phyloP scores from a whole-genome alignment of 495 filamentous ascomycete genomes.

The Podospora australis region DNA sequence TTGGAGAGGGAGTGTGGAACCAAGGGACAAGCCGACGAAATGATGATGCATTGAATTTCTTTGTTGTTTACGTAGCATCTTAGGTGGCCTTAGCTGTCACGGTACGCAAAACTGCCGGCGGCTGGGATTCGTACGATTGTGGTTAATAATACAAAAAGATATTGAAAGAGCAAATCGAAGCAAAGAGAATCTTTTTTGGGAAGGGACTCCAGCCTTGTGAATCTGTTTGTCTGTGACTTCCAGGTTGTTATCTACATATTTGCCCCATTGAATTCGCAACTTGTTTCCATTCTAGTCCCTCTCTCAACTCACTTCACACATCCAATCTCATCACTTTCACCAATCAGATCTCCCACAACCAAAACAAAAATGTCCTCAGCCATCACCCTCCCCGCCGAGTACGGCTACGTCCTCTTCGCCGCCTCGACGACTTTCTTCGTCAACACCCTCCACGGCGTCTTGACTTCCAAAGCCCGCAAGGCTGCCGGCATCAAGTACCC shows the following conservation, averaged over 20 bases:
- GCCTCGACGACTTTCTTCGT: constrained; percentile 55
- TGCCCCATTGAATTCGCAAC: background rate
- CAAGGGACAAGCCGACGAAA: no score
- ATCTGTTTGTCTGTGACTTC: no score
- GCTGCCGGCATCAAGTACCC: constrained; percentile 55
- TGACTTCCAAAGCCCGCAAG: constrained; percentile 45
- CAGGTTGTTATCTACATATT: background rate
- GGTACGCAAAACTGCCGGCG: no score
- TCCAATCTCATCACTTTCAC: background rate
- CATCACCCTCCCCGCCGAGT: constrained; percentile 31
- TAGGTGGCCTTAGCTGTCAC: no score
- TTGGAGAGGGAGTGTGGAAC: no score
- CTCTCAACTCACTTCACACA: background rate
- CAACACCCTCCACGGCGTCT: constrained; percentile 43
- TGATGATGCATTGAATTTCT: background rate
- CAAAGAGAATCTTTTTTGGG: background rate
- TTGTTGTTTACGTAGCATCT: constrained; percentile 5
- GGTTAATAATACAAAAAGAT: no score
- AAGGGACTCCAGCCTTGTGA: no score
- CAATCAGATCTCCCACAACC: background rate
- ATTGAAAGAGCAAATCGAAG: constrained; percentile 1
- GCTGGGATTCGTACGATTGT: no score
- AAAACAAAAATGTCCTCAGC: constrained; percentile 24
- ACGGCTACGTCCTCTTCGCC: constrained; percentile 53
- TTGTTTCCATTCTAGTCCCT: background rate